phyloP scores from a whole-genome alignment of 148 eudicot genomes.

The Spergularia bocconei region DNA sequence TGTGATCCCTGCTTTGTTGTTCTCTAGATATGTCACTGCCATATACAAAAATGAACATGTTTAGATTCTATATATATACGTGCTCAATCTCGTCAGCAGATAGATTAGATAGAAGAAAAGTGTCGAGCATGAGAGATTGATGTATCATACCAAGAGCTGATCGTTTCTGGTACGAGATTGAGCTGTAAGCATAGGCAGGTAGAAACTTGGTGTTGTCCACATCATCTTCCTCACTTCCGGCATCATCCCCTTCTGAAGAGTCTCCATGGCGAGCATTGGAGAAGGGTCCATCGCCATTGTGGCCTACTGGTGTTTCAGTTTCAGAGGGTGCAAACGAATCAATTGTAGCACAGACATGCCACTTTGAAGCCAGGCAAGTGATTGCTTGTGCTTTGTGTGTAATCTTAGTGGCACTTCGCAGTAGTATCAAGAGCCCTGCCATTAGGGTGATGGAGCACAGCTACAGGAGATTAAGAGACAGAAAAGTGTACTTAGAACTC shows the following conservation, averaged over 20 bases:
- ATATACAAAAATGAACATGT: not conserved
- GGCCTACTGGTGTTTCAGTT: slow-evolving; percentile 48
- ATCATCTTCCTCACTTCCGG: slow-evolving; percentile 82
- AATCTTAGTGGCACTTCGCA: slow-evolving; percentile 84
- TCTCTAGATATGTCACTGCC: slow-evolving; percentile 74
- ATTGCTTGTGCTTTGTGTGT: slow-evolving; percentile 93
- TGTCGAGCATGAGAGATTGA: not conserved
- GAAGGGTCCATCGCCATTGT: slow-evolving; percentile 9
- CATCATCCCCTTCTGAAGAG: slow-evolving; percentile 56
- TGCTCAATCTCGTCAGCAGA: not conserved
- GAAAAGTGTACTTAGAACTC: not conserved
- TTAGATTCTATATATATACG: not conserved
- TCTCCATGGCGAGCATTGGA: slow-evolving; percentile 9
- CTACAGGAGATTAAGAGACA: slow-evolving; percentile 34
- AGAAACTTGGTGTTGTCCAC: slow-evolving; percentile 64
- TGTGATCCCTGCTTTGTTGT: slow-evolving; percentile 81
- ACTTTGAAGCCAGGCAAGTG: slow-evolving; percentile 82
- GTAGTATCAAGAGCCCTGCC: slow-evolving; percentile 66
- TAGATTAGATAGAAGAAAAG: not conserved
- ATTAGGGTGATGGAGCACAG: slow-evolving; percentile 69
- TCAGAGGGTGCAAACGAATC: slow-evolving; percentile 54
- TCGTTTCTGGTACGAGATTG: slow-evolving; percentile 85
- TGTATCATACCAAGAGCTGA: slow-evolving; percentile 73
- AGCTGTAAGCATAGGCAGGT: slow-evolving; percentile 61
- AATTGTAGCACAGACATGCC: slow-evolving; percentile 86